Percentiles rank a stretch among this genome's conserved stretches.
phyloP scores from a whole-genome alignment of 2,329 filamentous ascomycete species.

The Phyllosticta ampelicida region DNA sequence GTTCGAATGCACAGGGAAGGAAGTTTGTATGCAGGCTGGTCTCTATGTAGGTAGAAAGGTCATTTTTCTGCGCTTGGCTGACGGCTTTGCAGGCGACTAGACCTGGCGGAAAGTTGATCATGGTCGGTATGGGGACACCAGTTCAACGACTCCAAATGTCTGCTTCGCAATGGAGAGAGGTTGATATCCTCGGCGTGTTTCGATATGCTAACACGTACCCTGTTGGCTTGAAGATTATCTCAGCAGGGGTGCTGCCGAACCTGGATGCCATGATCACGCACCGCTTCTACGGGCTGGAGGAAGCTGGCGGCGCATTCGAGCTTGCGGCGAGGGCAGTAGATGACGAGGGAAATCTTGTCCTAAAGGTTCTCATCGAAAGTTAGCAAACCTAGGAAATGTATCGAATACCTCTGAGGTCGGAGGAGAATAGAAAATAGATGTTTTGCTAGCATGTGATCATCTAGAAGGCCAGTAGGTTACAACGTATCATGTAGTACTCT shows the following conservation, averaged over 20 bases:
- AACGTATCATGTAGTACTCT: too few relatives aligned
- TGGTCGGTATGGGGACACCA: constrained; percentile 48
- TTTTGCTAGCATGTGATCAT: background rate
- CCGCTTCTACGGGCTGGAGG: constrained; percentile 34
- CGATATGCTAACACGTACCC: constrained; percentile 54
- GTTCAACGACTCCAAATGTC: constrained; percentile 44
- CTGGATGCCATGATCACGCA: constrained; percentile 46
- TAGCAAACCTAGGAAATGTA: background rate
- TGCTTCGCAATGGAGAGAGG: constrained; percentile 44
- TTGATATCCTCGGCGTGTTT: constrained; percentile 55
- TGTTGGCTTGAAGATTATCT: constrained; percentile 42
- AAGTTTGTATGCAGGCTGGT: constrained; percentile 33
- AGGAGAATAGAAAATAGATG: too few relatives aligned
- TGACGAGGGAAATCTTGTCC: constrained; percentile 40
- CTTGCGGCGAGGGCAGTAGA: constrained; percentile 41
- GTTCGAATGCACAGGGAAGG: constrained; percentile 34
- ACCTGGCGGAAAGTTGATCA: constrained; percentile 42
- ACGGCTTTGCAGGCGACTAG: constrained; percentile 24
- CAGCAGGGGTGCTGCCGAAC: constrained; percentile 37
- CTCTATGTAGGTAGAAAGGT: constrained; percentile 25
- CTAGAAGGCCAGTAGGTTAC: too few relatives aligned
- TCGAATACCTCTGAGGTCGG: background rate
- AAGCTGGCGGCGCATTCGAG: constrained; percentile 41
- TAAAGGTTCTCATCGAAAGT: constrained; percentile 40
- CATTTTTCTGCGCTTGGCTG: background rate